Conservation (phyloP, 2,329 filamentous ascomycete species). For the Tolypocladium amazonense region DNA sequence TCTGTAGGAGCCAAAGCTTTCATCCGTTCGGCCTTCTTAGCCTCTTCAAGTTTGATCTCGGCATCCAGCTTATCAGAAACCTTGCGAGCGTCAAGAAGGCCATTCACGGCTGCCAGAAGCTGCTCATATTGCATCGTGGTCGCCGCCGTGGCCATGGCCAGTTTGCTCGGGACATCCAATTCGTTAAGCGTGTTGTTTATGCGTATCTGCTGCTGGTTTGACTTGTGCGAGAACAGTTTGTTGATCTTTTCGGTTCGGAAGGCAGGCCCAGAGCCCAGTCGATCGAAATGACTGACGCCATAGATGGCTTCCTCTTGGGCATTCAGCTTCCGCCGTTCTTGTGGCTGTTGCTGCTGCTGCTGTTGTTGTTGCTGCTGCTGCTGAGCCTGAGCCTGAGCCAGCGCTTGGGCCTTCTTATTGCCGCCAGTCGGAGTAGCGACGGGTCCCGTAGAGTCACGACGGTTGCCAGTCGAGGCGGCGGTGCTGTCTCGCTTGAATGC, state of each 20-base stretch:
- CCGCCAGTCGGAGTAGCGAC: conserved; percentile 24
- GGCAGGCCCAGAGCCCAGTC: conserved; percentile 73
- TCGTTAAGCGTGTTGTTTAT: conserved; percentile 64
- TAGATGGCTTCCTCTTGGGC: conserved; percentile 69
- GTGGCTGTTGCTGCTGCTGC: conserved; percentile 22
- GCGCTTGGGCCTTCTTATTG: conserved; percentile 35
- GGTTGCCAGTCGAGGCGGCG: conserved; percentile 28
- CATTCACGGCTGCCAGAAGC: conserved; percentile 56
- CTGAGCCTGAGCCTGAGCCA: background rate
- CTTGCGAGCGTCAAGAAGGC: conserved; percentile 64
- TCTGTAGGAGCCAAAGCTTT: conserved; percentile 19
- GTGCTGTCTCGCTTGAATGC: conserved; percentile 42
- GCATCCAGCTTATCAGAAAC: conserved; percentile 64
- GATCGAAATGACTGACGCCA: conserved; percentile 77
- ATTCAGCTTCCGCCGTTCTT: conserved; percentile 59
- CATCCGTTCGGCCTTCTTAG: conserved; percentile 43
- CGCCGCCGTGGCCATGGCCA: conserved; percentile 63
- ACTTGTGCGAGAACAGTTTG: conserved; percentile 69
- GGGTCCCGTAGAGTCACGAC: conserved; percentile 22
- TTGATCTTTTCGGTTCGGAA: conserved; percentile 80
- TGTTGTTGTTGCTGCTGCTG: conserved; percentile 19
- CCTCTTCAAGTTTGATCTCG: conserved; percentile 53
- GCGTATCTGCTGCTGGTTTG: conserved; percentile 62
- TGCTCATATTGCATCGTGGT: conserved; percentile 63
- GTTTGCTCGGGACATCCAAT: conserved; percentile 57